Conservation (phyloP, 257 asterid genomes). For the Solanum tarapatanum region DNA sequence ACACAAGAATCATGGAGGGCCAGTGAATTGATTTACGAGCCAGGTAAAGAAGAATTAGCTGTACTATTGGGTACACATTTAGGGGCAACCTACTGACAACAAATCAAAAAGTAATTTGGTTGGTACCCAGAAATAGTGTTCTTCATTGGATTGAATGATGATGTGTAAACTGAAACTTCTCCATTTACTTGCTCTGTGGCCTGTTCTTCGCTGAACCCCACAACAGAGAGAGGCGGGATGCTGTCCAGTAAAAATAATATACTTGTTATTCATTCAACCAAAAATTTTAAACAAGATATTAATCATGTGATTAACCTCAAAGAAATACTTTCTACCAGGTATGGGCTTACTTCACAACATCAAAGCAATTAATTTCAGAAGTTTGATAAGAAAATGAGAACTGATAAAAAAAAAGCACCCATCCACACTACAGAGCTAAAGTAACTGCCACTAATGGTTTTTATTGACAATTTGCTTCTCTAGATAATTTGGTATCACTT, state of each 20-base stretch:
- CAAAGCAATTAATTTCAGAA: neutral
- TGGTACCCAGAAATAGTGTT: slow-evolving; percentile 88
- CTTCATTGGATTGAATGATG: slow-evolving; percentile 95
- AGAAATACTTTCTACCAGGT: neutral
- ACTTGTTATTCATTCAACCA: neutral
- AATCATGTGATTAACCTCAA: neutral
- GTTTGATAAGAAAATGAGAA: neutral
- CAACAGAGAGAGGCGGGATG: slow-evolving; percentile 93
- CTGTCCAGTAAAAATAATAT: slow-evolving; percentile 37
- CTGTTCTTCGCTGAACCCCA: slow-evolving; percentile 83
- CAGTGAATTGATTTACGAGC: neutral
- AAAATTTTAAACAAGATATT: neutral
- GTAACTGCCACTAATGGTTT: neutral
- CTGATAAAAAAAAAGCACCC: neutral
- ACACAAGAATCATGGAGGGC: neutral
- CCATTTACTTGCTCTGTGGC: slow-evolving; percentile 75
- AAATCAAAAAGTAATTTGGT: neutral
- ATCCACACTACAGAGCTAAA: neutral
- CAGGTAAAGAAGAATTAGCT: neutral
- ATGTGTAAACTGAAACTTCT: slow-evolving; percentile 66
- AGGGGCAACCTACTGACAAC: neutral
- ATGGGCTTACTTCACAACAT: neutral
- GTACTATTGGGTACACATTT: neutral
- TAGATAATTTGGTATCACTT: neutral
- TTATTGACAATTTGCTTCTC: neutral